These are phyloP conservation scores for Trapa incisa DNA, from an alignment of 345 rosid species.

Conservation along the genomic window DNA sequence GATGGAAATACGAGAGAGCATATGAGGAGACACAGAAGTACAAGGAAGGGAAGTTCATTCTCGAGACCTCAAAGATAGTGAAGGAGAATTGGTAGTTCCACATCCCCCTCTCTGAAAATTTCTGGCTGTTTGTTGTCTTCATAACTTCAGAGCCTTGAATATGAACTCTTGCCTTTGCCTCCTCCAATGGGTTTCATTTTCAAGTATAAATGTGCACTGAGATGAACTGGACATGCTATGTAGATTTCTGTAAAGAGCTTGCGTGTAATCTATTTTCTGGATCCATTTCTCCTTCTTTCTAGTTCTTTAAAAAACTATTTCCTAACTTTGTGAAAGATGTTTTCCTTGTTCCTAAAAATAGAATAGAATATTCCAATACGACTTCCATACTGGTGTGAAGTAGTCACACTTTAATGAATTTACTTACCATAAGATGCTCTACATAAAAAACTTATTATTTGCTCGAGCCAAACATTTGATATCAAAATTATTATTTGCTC, in stretches of 20 bases:
- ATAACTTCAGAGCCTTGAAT: neutral
- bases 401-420: no score
- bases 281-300: neutral
- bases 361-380: no score
- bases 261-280: no score
- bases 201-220: neutral
- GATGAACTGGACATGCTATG: neutral
- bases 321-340: no score
- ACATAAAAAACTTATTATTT: no score
- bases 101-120: neutral
- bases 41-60: slow-evolving; percentile 16
- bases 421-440: no score
- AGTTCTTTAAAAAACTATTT: no score
- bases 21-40: slow-evolving; percentile 13
- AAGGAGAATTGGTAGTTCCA: no score
- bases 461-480: no score
- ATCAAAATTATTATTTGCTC: no score
- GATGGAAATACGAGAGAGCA: slow-evolving; percentile 14
- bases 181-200: neutral
- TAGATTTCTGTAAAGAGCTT: neutral
- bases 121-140: neutral
- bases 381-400: no score
- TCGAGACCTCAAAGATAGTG: slow-evolving; percentile 7
- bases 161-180: neutral
- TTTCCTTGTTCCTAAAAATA: no score